Evolutionary conservation across 371 early-diverging fungal genomes (phyloP).

Genomic region (Mucor indicus): DNA sequence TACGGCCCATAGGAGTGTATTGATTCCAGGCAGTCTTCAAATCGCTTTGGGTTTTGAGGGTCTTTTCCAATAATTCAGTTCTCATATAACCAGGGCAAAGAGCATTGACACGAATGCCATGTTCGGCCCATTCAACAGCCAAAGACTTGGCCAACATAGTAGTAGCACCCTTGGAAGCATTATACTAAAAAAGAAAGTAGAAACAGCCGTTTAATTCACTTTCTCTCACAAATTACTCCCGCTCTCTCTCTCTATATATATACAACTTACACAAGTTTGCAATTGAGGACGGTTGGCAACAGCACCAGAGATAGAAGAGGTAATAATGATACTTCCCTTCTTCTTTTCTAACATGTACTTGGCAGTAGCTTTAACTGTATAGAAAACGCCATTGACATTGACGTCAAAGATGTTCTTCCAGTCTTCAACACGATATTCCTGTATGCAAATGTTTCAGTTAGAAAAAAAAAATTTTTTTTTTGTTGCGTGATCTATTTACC

Average conservation of each 20-base stretch:
- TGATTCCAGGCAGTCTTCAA: conserved; percentile 31
- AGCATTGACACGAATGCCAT: conserved; percentile 47
- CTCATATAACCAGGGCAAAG: conserved; percentile 46
- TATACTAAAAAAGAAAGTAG: conserved; percentile 28
- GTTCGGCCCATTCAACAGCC: conserved; percentile 45
- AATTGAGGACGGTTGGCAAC: conserved; percentile 47
- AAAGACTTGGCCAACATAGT: conserved; percentile 51
- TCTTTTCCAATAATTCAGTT: conserved; percentile 44
- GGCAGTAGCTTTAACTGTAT: conserved; percentile 36
- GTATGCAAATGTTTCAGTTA: not conserved
- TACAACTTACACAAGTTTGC: conserved; percentile 41
- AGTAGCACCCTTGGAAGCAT: conserved; percentile 66
- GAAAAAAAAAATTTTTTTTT: no score
- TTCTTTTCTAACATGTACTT: conserved; percentile 43
- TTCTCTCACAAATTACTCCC: no score
- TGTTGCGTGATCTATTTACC: conserved; percentile 13
- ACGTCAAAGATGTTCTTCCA: conserved; percentile 45
- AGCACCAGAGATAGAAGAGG: conserved; percentile 44
- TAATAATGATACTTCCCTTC: conserved; percentile 41
- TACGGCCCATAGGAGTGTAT: conserved; percentile 43
- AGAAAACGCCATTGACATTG: conserved; percentile 49
- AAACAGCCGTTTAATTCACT: no score
- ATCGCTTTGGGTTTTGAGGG: conserved; percentile 27
- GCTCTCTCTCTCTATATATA: no score
- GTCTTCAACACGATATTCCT: conserved; percentile 30